phyloP scores from a whole-genome alignment of 169 alveolate species.

The Plasmodium berghei region DNA sequence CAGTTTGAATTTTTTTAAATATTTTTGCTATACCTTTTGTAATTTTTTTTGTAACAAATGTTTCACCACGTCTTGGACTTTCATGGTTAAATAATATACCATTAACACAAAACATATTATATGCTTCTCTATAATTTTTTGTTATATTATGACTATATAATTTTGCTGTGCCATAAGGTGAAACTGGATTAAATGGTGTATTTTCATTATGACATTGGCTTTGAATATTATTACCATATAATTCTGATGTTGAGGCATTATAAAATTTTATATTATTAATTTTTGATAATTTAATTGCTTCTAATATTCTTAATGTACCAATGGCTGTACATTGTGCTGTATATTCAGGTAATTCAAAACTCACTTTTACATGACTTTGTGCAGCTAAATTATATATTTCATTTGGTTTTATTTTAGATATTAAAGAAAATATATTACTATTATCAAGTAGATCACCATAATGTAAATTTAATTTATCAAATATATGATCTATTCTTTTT shows the following conservation, averaged over 20 bases:
- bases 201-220: constrained; percentile 79
- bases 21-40: constrained; percentile 84
- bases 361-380: constrained; percentile 88
- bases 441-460: constrained; percentile 89
- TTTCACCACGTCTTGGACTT: constrained; percentile 86
- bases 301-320: constrained; percentile 85
- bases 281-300: constrained; percentile 81
- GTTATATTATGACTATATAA: constrained; percentile 82
- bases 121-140: constrained; percentile 83
- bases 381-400: constrained; percentile 89
- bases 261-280: constrained; percentile 71
- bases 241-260: constrained; percentile 88
- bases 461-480: constrained; percentile 83
- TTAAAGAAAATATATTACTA: constrained; percentile 73
- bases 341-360: constrained; percentile 88
- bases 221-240: constrained; percentile 79
- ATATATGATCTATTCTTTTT: constrained; percentile 81
- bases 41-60: constrained; percentile 87
- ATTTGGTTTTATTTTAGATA: constrained; percentile 78
- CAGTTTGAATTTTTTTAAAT: constrained; percentile 30
- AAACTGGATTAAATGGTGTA: constrained; percentile 90
- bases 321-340: constrained; percentile 86
- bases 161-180: constrained; percentile 91
- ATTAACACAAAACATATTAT: constrained; percentile 83
- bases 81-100: constrained; percentile 90